Evolutionary conservation across 2,329 filamentous ascomycete species (phyloP).

Genomic region (Aspergillus texensis): DNA sequence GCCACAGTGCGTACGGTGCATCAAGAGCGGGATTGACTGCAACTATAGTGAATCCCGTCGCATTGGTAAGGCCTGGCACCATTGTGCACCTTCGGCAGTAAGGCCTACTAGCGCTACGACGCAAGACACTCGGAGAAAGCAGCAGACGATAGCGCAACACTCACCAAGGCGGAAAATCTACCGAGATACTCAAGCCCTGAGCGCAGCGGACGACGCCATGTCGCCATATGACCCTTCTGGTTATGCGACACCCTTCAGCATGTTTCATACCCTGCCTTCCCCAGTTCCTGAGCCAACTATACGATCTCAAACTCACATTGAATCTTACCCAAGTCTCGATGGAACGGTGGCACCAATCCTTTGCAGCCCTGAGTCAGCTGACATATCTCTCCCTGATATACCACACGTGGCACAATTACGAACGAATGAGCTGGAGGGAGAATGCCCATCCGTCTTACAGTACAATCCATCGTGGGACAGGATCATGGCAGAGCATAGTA

Average conservation of each 20-base stretch:
- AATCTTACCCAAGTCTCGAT: neutral
- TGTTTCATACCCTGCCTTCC: neutral
- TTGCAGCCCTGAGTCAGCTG: neutral
- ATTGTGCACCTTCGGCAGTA: neutral
- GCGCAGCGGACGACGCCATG: neutral
- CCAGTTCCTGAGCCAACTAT: neutral
- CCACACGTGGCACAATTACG: neutral
- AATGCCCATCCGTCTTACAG: neutral
- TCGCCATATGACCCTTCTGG: neutral
- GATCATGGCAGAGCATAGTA: neutral
- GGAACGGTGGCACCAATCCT: neutral
- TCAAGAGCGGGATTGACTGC: neutral
- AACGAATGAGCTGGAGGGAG: neutral
- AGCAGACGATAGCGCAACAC: neutral
- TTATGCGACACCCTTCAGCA: neutral
- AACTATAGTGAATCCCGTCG: conserved; percentile 1
- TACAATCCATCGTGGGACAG: neutral
- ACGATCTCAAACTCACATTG: neutral
- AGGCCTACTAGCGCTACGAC: neutral
- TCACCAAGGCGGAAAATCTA: neutral
- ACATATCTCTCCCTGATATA: neutral
- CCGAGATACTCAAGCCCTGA: neutral
- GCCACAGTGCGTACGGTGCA: neutral
- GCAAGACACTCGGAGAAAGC: neutral
- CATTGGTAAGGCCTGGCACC: neutral